Percentiles rank a stretch among this genome's conserved stretches.
phyloP scores from a whole-genome alignment of 768 basidiomycete genomes.

The Pleurotus eryngii region DNA sequence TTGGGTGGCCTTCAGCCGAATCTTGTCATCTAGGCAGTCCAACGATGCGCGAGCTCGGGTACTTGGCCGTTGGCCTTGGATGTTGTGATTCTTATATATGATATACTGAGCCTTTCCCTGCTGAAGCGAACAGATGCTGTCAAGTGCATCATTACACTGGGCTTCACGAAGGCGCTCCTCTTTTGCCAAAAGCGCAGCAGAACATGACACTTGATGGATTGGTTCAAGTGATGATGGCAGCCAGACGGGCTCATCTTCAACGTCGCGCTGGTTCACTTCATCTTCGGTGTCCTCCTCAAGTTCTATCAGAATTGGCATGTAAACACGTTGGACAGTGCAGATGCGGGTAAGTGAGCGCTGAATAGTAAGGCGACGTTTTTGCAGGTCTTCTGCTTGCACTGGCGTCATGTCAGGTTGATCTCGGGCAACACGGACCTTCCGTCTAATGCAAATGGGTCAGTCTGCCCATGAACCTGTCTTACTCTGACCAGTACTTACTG shows the following conservation, averaged over 20 bases:
- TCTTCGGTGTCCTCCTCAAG: neutral
- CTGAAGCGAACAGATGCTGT: neutral
- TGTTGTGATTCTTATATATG: neutral
- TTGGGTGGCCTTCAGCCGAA: neutral
- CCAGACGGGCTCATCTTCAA: neutral
- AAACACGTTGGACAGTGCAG: neutral
- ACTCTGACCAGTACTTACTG: no score
- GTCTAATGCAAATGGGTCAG: no score
- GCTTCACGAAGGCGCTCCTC: neutral
- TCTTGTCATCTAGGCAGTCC: neutral
- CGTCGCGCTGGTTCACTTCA: neutral
- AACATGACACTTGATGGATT: neutral
- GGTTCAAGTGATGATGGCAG: neutral
- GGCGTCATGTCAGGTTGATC: neutral
- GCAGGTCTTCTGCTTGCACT: neutral
- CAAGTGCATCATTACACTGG: neutral
- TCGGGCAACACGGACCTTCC: no score
- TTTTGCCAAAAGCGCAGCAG: neutral
- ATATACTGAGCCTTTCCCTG: neutral
- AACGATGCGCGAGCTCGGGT: neutral
- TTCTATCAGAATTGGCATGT: neutral
- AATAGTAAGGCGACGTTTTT: neutral
- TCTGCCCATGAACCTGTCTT: no score
- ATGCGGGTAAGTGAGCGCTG: neutral
- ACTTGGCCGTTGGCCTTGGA: neutral